Conservation (phyloP, 108 stramenopile species). For the Stephanodiscus minutulus region DNA sequence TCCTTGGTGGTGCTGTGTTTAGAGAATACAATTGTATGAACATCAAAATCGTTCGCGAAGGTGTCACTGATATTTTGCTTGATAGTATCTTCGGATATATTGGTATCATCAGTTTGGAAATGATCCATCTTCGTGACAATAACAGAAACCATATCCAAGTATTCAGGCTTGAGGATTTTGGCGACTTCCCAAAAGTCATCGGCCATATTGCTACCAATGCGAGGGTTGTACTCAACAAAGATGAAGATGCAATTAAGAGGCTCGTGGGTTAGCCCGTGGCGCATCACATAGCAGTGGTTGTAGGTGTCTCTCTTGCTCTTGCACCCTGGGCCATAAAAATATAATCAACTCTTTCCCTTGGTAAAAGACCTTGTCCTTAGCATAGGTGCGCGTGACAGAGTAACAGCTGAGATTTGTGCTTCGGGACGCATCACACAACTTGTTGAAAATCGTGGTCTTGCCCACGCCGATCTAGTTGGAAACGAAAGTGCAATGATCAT, state of each 20-base stretch:
- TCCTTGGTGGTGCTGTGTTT: constrained; percentile 12
- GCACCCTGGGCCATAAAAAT: constrained; percentile 26
- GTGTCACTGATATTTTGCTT: constrained; percentile 14
- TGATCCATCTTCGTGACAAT: constrained; percentile 29
- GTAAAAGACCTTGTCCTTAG: constrained; percentile 27
- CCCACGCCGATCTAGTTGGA: constrained; percentile 14
- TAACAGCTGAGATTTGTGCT: constrained; percentile 14
- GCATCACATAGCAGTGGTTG: constrained; percentile 29
- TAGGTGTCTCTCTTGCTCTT: constrained; percentile 27
- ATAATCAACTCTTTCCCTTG: constrained; percentile 20
- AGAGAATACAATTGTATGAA: constrained; percentile 24
- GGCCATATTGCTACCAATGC: constrained; percentile 23
- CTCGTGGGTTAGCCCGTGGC: constrained; percentile 22
- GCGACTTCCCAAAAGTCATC: constrained; percentile 29
- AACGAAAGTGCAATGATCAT: neutral
- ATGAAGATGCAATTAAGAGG: constrained; percentile 23
- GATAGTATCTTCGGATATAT: constrained; percentile 3
- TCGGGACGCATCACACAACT: constrained; percentile 18
- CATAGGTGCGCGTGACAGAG: constrained; percentile 17
- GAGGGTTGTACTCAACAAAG: constrained; percentile 21
- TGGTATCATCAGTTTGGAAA: constrained; percentile 7
- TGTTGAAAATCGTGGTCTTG: constrained; percentile 27
- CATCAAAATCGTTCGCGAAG: constrained; percentile 11
- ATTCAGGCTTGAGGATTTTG: constrained; percentile 33
- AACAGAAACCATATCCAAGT: constrained; percentile 17